Base-by-base conservation (phyloP, 345 rosid species). In the Aquilaria yunnanensis region DNA sequence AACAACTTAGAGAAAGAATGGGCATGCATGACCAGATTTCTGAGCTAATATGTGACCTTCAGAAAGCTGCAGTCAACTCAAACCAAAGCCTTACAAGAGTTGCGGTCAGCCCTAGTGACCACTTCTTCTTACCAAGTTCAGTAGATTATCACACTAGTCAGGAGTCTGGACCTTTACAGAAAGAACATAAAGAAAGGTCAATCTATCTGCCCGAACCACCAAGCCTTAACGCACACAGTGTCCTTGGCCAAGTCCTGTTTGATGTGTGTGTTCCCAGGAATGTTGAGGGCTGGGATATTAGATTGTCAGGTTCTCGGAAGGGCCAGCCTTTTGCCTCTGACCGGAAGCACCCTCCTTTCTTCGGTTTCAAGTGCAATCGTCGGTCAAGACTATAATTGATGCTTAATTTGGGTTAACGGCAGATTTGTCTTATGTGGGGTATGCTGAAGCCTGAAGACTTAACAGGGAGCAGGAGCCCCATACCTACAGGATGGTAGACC, bases 201-300 rank as follows among this genome's bases (percentile, higher is more conserved):
- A 48, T 66, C 12, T 77, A 75, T 62, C 53, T 77, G 8, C 70
- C 81, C 16, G 83, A 69, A 47, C 83, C 84, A 49, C 87, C 89
- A 0, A 77, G 83, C 55, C 83, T 94, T 62, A 94, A 78, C 41
- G 90, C 95, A 0, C 92, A 90, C 67, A 78, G 95, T 57, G 84
- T 90, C 66, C 97, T 94, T 12, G 99, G 99, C 5, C 78, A 90
- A 51, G 68, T 86, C 70, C 83, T 94, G 31, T 90, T 86, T 67
- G 99, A 94, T 74, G 84, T 80, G 1, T 88, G 96, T 34, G 83
- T 94, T 51, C 99, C 99, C 12, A 94, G 79, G 83, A 90, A 88
- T 30, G 81, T 94, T 9, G 99, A 94, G 77, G 99, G 97, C 0
- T 90, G 99, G 99, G 99, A 94, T 83, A 76, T 90, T 49, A 90